Evolutionary conservation across 306 rosid genomes (phyloP), one percentile per base, ranked within the genome.

Genomic region (Cucumis melo): DNA sequence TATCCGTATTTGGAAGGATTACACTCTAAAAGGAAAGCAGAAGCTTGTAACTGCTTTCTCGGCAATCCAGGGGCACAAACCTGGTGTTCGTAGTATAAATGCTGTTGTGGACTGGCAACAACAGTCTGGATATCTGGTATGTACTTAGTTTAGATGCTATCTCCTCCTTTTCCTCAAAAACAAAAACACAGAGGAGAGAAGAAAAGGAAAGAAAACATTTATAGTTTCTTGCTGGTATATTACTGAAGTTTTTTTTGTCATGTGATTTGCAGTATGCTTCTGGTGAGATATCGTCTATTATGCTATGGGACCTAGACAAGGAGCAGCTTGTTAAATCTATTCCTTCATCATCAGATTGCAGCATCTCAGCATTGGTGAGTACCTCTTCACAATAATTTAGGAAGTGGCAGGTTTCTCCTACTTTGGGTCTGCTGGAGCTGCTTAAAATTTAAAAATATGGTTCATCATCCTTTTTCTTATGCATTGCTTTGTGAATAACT

Each of bases 41-140:
- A 95, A 92, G 84, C 98, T 92, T 83, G 99, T 92, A 58, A 90
- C 99, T 78, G 99, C 99, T 38, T 90, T 95, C 86, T 86, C 98
- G 80, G 88, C 99, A 77, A 88, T 95, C 77, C 93, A 89, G 80
- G 96, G 92, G 75, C 93, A 92, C 83, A 92, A 89, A 80, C 98
- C 96, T 75, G 98, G 95, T 12, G 87, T 86, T 79, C 89, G 93
- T 82, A 82, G 88, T 84, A 80, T 84, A 87, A 91, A 95, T 73
- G 93, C 95, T 67, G 96, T 90, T 81, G 99, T 95, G 75, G 99
- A 95, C 85, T 95, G 99, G 99, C 99, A 95, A 77, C 99, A 95
- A 66, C 99, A 90, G 76, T 83, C 90, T 48, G 99, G 99, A 44
- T 95, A 92, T 86, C 89, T 95, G 95, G 99, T 95, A 90, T 42